Evolutionary conservation across 345 rosid genomes (phyloP).

Genomic region (Camelina hispida): DNA sequence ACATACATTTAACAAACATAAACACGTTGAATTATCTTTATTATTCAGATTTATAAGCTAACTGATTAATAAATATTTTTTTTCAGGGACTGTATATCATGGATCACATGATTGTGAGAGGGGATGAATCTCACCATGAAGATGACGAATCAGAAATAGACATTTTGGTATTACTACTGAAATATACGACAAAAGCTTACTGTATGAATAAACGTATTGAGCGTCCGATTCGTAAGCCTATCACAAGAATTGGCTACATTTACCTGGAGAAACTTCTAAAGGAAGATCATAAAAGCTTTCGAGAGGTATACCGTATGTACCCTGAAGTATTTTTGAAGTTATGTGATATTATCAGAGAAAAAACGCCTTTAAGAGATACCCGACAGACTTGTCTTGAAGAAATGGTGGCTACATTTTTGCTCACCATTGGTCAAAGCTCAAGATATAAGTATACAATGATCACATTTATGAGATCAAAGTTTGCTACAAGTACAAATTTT

Average conservation of each 20-base stretch:
- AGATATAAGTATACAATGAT: not conserved
- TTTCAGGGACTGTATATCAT: not conserved
- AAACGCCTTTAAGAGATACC: not conserved
- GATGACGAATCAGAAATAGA: not conserved
- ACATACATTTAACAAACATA: no score
- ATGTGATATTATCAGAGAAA: not conserved
- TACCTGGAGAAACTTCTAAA: not conserved
- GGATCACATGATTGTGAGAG: not conserved
- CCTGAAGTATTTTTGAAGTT: not conserved
- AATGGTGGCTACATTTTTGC: conserved; percentile 1
- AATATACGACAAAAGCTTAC: not conserved
- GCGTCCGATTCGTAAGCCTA: not conserved
- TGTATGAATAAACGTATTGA: not conserved
- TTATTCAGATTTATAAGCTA: no score
- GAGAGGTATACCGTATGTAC: not conserved
- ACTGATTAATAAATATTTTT: no score
- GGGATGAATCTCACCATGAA: not conserved
- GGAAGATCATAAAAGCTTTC: not conserved
- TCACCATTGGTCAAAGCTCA: not conserved
- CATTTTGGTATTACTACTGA: not conserved
- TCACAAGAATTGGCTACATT: not conserved
- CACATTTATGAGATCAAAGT: not conserved
- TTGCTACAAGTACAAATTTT: not conserved
- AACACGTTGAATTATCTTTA: not conserved
- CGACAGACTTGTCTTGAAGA: not conserved